Base-by-base conservation (phyloP, 768 basidiomycete species). In the Jaapia argillacea region DNA sequence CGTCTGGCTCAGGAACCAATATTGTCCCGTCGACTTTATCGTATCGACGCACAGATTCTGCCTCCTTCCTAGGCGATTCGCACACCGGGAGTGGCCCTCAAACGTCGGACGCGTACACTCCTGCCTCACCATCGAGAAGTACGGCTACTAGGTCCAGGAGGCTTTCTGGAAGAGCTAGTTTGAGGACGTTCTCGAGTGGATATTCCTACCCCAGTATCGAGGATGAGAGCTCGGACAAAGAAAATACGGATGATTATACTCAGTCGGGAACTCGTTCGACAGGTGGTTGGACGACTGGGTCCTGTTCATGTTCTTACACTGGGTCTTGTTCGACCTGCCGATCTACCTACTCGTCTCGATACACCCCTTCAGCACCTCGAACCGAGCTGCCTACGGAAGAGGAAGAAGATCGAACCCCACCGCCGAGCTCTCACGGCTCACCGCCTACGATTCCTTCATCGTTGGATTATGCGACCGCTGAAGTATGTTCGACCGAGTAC, bases 161-260 rank as follows among this genome's bases (percentile, higher is more conserved):
- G 45, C 64, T 77, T 26, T 58, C 66, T 3, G 68, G 71, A 2
- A 64, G 65, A 27, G 46, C 55, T 12, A 61, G 60, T 20, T 66
- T 73, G 4, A 61, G 70, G 31, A 65, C 71, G 5, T 63, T 65
- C 42, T 69, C 72, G 1, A 67, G 52, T 56, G 63, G 65, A 1
- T 64, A 65, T 43, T 53, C 59, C 41, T 54, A 48, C 47, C 56
- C 54, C 13, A 33, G 10, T 33, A 38, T 50, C 56, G n/a, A 54
- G n/a, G 71, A 72, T n/a, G 63, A 63, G 7, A 58, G 56, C 4
- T 75, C 73, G 1, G 78, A 84, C 47, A 80, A 77, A 54, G 81
- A 80, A 57, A 79, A 81, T 45, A 49, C 48, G 6, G 55, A 59
- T 4, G 59, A 55, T 3, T 65, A 63, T 40, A 58, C 57, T 1